These are phyloP conservation scores for Deakozyma indianensis DNA, from an alignment of 805 yeast species.

Conservation along the genomic window DNA sequence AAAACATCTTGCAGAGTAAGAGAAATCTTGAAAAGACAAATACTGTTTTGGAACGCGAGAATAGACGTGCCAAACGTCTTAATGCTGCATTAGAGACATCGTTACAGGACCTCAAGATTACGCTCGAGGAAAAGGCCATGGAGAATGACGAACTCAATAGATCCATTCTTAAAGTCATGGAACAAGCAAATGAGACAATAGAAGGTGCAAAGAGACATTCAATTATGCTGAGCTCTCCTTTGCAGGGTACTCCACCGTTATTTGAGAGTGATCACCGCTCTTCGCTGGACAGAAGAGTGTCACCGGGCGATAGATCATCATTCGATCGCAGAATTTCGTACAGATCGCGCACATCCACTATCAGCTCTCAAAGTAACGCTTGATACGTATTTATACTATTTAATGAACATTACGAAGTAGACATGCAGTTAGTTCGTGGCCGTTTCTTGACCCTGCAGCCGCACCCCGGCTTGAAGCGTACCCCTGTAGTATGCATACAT, in stretches of 20 bases:
- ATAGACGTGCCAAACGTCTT: constrained; percentile 11
- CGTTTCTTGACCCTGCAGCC: too few relatives aligned
- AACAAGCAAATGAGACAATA: constrained; percentile 15
- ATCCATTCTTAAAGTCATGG: constrained; percentile 16
- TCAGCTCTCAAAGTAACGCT: not conserved
- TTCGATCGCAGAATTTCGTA: not conserved
- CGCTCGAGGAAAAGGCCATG: constrained; percentile 22
- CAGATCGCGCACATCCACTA: not conserved
- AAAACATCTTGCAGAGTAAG: constrained; percentile 15
- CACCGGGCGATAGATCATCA: not conserved
- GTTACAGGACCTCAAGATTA: constrained; percentile 19
- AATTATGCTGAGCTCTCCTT: constrained; percentile 3
- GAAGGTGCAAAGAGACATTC: constrained; percentile 16
- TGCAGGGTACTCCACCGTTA: not conserved
- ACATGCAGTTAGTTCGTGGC: too few relatives aligned
- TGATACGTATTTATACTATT: not conserved
- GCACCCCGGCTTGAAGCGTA: too few relatives aligned
- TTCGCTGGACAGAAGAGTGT: not conserved
- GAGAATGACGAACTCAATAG: constrained; percentile 21
- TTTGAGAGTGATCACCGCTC: not conserved
- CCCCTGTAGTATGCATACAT: too few relatives aligned
- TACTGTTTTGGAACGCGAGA: constrained; percentile 11
- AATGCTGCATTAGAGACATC: constrained; percentile 14
- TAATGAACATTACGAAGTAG: not conserved
- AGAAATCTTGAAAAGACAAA: constrained; percentile 14